phyloP scores from a whole-genome alignment of 1,284 basidiomycete species.

The Rhodotorula sp. region DNA sequence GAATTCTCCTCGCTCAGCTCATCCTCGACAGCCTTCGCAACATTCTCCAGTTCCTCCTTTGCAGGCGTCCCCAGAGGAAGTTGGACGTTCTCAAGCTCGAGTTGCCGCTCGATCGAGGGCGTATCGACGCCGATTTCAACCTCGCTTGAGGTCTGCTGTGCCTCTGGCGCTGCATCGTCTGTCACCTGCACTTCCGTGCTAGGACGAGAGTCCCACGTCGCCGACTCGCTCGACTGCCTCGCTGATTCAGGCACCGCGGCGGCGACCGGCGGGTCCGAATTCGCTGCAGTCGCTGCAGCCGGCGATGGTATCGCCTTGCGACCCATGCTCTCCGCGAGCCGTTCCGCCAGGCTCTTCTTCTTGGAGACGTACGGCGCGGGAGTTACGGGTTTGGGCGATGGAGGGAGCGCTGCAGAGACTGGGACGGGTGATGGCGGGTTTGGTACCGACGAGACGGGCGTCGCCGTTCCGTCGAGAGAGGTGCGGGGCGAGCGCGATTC shows the following conservation, averaged over 20 bases:
- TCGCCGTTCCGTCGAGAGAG: constrained; percentile 7
- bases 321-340: constrained; percentile 34
- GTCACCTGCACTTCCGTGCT: background rate
- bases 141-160: background rate
- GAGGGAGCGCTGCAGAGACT: constrained; percentile 8
- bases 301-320: constrained; percentile 2
- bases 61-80: background rate
- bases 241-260: background rate
- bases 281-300: background rate
- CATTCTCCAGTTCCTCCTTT: constrained; percentile 10
- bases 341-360: constrained; percentile 37
- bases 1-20: constrained; percentile 7
- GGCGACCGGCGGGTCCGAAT: background rate
- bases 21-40: constrained; percentile 21
- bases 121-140: background rate
- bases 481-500: constrained; percentile 6
- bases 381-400: background rate
- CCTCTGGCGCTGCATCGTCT: background rate
- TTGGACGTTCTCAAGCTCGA: background rate
- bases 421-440: constrained; percentile 10
- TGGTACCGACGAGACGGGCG: background rate
- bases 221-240: background rate
- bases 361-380: constrained; percentile 8
- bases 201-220: no score
- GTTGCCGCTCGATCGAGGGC: background rate